Evolutionary conservation across 805 yeast genomes (phyloP), one percentile per base, ranked within the genome.

Genomic region (Sungouiella thailandica): DNA sequence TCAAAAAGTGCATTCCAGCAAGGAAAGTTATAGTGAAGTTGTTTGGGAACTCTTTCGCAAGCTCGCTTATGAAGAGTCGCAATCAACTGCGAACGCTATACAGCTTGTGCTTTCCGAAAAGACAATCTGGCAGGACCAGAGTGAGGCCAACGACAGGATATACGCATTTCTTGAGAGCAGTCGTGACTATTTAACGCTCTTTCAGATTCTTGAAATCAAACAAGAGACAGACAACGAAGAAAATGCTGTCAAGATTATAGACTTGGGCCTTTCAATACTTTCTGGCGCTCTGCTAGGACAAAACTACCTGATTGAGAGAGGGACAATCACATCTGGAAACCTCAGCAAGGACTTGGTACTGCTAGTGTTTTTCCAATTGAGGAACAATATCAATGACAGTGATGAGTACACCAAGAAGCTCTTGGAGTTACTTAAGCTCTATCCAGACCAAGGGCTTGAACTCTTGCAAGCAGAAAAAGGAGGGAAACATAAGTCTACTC

Each of bases 401-500:
- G 44, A 46, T 3, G 31, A 43, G 5, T 65, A 62, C 38, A 49
- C 63, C 20, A 57, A 54, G 32, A 42, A 50, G 20, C 49, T 65
- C 6, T 36, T 65, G 10, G 64, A 57, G 32, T 43, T 64, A 2
- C 45, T 66, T 11, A 50, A 60, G 33, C 22, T 54, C 3, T 49
- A 55, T 25, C 52, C 62, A 6, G 47, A 50, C 1, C 36, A 39
- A 23, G 65, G 65, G 1, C 44, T 63, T n/a, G 36, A 44, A 7
- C 63, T 59, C 28, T 50, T 66, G 39, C 57, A 58, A 32, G 39
- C 41, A 12, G 47, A 60, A 31, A 55, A 54, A 14, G 49, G 54
- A 14, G 42, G 46, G 17, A 47, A 45, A 26, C 57, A 50, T 33
- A 50, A 44, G 25, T 38, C 42, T 4, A 54, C 57, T 5, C 64